Base-by-base conservation (phyloP, 345 rosid species). In the Raphanus sativus region DNA sequence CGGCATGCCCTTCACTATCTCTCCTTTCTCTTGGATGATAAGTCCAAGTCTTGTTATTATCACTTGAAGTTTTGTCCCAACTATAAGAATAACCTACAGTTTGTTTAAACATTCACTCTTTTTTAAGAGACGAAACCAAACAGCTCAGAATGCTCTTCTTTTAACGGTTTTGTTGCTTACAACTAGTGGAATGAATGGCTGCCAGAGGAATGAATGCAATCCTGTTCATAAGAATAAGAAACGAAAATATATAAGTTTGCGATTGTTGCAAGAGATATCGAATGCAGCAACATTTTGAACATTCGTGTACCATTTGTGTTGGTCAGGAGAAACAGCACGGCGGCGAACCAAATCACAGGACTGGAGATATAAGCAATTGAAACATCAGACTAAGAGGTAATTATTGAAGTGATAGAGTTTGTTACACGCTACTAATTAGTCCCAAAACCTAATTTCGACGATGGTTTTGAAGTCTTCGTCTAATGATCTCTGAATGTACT, bases 21-120 rank as follows among this genome's bases (percentile, higher is more conserved):
- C 87, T 26, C 97, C 96, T 75, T 87, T 85, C 50, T 89, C 93
- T 71, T 87, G 91, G 80, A 93, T 87, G 66, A 85, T 65, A 2
- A 89, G 84, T 56, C 96, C 99, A 79, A 96, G 69, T 80, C 86
- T 91, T 6, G 97, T 86, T 85, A 93, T 91, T 30, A 96, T 96
- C 88, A 96, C 90, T 73, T 96, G 98, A 34, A 96, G 86, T 85
- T 96, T 96, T 4, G 93, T 83, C 13, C 99, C 99, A 36, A 91
- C 85, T 26, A 89, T 58, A 28, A 96, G 86, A 71, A 89, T 86
- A 45, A 91, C 83, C 99, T 95, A 86, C 81, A 83, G 5, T 48
- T 8, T 16, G 13, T 70, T 38, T 25, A 7, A 21, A 61, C 45
- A 36, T 29, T 60, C 36, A 8, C 45, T 10, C 11, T 73, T 59